A percentile compares a stretch with the other conserved stretches of the same genome.
Evolutionary conservation across 495 filamentous ascomycete species (phyloP).

Genomic region (Rhypophila decipiens): DNA sequence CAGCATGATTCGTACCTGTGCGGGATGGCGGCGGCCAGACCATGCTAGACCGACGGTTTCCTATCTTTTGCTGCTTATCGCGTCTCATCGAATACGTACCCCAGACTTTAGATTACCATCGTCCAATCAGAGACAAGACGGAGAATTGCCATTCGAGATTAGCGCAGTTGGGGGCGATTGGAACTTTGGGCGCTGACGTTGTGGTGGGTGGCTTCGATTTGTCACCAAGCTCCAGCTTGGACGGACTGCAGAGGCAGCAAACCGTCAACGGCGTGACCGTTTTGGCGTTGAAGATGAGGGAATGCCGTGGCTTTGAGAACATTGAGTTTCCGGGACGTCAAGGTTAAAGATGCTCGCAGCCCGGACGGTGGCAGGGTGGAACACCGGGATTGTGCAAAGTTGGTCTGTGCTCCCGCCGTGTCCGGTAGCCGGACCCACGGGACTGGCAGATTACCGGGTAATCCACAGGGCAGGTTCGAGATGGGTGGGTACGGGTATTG

Average conservation of each 20-base stretch:
- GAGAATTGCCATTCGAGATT: not conserved
- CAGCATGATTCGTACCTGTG: not conserved
- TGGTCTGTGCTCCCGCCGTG: no score
- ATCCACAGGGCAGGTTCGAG: no score
- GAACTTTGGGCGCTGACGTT: not conserved
- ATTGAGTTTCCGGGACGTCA: no score
- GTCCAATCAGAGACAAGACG: constrained; percentile 2
- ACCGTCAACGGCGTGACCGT: no score
- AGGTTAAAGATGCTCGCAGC: no score
- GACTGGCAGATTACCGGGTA: no score
- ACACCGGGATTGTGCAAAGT: no score
- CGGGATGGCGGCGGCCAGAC: not conserved
- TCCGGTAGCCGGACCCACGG: no score
- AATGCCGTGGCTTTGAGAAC: not conserved
- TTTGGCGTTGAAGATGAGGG: not conserved
- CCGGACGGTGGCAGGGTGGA: no score
- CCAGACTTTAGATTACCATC: constrained; percentile 4
- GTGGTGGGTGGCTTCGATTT: not conserved
- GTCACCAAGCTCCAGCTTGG: not conserved
- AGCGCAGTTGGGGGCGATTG: not conserved
- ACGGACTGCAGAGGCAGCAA: no score
- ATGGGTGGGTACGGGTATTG: no score
- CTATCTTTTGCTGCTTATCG: constrained; percentile 9
- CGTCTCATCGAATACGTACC: constrained; percentile 7
- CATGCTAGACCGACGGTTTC: constrained; percentile 3